Evolutionary conservation across 441 rosid genomes (phyloP), one percentile per base, ranked within the genome.

Genomic region (Cnidoscolus chayamansa): DNA sequence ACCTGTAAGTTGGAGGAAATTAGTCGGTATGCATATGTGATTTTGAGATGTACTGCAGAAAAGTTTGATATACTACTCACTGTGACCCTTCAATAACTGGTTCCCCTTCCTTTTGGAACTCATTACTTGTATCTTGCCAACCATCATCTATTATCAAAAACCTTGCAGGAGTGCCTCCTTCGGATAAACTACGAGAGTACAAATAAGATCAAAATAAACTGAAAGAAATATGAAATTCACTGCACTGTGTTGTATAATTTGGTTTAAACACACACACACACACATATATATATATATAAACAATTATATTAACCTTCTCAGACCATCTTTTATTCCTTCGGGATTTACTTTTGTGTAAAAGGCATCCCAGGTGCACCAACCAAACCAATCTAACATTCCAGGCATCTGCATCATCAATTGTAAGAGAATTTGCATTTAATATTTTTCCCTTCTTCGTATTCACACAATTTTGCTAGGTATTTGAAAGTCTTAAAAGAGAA

Each of bases 311-410:
- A 84, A 82, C 50, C 86, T 79, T 68, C 85, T 80, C 0, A 90
- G 86, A 2, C 93, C 98, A 16, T 93, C 80, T 79, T 83, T 72
- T 43, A 93, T 78, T 0, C 95, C 98, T n/a, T 85, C 81, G 19
- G 97, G 95, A 78, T 88, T 76, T 72, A 88, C 97, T 3, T 78
- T 83, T 13, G 83, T 85, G 72, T 90, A 90, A 73, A 90, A 93
- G 13, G 95, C 98, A 60, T 93, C 97, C 97, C 97, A 89, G 11
- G 98, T 90, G 78, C 94, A 90, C 98, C 98, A 93, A 3, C 98
- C 98, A 65, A 93, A 93, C 63, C 88, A 89, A 75, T 90, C 93
- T n/a, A 90, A 85, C 63, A 93, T 85, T 6, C 87, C 87, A 0
- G 98, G 98, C 78, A 70, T 65, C 78, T 75, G 70, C 65, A 70